Conservation (phyloP, 805 yeast genomes). For the Metschnikowia colocasiae region DNA sequence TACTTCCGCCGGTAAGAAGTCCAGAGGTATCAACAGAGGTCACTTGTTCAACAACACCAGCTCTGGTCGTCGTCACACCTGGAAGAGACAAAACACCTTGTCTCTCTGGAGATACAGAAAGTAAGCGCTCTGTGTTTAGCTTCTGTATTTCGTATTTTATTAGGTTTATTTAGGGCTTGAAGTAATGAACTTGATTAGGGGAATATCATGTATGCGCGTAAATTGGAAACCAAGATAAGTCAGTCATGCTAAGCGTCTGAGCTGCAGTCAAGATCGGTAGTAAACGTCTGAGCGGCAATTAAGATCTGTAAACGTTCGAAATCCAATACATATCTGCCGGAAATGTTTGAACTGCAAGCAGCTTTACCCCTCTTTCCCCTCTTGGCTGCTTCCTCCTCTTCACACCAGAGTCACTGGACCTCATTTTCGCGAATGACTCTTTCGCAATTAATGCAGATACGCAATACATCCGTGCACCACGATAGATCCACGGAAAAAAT, state of each 20-base stretch:
- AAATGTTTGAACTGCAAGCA: too few species aligned
- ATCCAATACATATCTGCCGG: too few species aligned
- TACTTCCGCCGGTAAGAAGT: slow-evolving; percentile 96
- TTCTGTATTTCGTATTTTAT: slow-evolving; percentile 1
- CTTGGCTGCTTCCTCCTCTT: too few species aligned
- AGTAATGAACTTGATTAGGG: slow-evolving; percentile 9
- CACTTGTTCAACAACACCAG: slow-evolving; percentile 97
- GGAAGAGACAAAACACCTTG: slow-evolving; percentile 99
- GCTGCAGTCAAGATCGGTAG: too few species aligned
- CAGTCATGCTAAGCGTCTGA: too few species aligned
- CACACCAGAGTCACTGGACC: not conserved
- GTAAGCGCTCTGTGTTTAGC: slow-evolving; percentile 32
- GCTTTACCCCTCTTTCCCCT: too few species aligned
- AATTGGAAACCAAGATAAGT: too few species aligned
- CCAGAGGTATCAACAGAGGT: slow-evolving; percentile 99
- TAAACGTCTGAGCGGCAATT: too few species aligned
- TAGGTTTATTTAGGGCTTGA: slow-evolving; percentile 14
- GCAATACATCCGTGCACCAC: slow-evolving; percentile 4
- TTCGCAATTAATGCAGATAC: slow-evolving; percentile 3
- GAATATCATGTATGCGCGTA: not conserved
- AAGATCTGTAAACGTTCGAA: too few species aligned
- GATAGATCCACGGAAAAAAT: slow-evolving; percentile 2
- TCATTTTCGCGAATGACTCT: slow-evolving; percentile 5
- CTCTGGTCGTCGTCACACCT: slow-evolving; percentile 99
- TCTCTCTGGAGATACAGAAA: slow-evolving; percentile 99